Evolutionary conservation across 2,329 filamentous ascomycete genomes (phyloP).

Genomic region (Xylaria sp.): DNA sequence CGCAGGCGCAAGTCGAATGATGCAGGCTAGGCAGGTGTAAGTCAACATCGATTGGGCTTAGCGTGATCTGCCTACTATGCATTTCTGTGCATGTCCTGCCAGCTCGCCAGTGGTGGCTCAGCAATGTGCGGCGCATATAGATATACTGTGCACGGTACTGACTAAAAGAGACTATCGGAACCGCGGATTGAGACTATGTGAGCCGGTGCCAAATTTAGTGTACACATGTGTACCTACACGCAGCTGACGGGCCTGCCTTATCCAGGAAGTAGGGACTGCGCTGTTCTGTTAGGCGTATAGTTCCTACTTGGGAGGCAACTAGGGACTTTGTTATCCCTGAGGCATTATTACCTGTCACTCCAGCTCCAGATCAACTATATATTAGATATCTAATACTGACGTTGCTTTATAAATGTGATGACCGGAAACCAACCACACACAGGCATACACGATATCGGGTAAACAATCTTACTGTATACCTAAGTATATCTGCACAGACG

Average conservation of each 20-base stretch:
- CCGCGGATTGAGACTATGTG: slow-evolving; percentile 27
- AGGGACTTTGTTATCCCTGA: no score
- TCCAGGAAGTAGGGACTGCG: neutral
- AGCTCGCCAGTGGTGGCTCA: no score
- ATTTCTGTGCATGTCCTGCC: neutral
- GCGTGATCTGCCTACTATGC: slow-evolving; percentile 13
- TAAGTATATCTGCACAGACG: neutral
- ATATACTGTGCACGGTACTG: neutral
- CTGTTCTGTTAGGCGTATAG: no score
- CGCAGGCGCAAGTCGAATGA: neutral
- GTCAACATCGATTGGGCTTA: neutral
- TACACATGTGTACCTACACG: neutral
- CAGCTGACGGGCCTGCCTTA: neutral
- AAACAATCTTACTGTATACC: neutral
- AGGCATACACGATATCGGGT: neutral
- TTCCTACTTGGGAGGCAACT: no score
- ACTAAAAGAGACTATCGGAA: slow-evolving; percentile 20
- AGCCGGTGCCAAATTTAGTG: slow-evolving; percentile 27
- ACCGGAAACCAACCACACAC: slow-evolving; percentile 5
- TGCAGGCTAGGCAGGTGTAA: slow-evolving; percentile 8
- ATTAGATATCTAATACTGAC: neutral
- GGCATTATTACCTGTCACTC: slow-evolving; percentile 3
- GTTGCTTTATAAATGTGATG: neutral
- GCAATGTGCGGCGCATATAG: neutral
- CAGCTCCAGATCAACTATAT: neutral